A percentile compares a stretch with the other conserved stretches of the same genome.
phyloP scores from a whole-genome alignment of 1,284 basidiomycete genomes.

The Microbotryum intermedium region DNA sequence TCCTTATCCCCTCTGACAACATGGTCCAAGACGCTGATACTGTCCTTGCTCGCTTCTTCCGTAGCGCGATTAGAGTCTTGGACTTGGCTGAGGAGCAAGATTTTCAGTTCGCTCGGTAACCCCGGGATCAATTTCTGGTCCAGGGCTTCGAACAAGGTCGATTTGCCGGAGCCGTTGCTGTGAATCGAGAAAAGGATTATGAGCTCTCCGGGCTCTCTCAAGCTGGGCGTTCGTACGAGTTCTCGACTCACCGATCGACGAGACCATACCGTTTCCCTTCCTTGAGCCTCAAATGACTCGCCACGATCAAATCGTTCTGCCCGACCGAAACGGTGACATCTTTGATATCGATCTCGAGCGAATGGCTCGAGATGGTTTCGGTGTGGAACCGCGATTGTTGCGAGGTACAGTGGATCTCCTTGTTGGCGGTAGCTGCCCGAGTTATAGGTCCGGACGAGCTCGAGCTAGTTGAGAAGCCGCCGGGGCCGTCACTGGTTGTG shows the following conservation, averaged over 20 bases:
- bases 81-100: constrained; percentile 50
- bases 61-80: constrained; percentile 37
- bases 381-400: constrained; percentile 48
- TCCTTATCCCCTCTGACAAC: constrained; percentile 41
- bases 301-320: constrained; percentile 49
- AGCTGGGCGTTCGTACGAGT: too few species aligned
- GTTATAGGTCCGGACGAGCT: neutral
- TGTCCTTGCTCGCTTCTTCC: constrained; percentile 8
- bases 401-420: constrained; percentile 24
- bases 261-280: constrained; percentile 33
- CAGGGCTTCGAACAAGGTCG: constrained; percentile 46
- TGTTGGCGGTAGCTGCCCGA: neutral
- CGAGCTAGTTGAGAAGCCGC: too few species aligned
- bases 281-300: constrained; percentile 33
- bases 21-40: constrained; percentile 35
- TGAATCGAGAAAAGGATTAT: neutral
- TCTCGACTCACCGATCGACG: neutral
- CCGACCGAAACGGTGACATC: constrained; percentile 47
- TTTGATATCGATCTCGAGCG: constrained; percentile 47
- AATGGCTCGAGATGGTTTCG: constrained; percentile 41
- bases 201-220: too few species aligned
- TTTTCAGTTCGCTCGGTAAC: constrained; percentile 46
- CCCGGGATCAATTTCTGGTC: constrained; percentile 48
- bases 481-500: too few species aligned
- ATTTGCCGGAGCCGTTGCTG: constrained; percentile 54